Base-by-base conservation (phyloP, 2,329 filamentous ascomycete genomes). In the Metarhizium brunneum region DNA sequence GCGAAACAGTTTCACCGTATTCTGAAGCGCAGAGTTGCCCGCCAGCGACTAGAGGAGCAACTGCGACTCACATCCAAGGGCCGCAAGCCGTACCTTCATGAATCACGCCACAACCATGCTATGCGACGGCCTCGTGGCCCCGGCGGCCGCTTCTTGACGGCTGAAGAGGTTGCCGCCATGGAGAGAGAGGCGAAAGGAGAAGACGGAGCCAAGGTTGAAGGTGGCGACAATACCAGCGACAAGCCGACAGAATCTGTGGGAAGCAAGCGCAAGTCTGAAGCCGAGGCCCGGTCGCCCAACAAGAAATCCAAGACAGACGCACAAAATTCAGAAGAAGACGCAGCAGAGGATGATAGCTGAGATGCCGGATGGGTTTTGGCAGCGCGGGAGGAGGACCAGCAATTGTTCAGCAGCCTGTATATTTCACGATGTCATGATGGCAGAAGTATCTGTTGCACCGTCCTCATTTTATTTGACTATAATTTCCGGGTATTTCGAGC, bases 1-100 rank as follows among this genome's bases (percentile, higher is more conserved):
- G 94, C 94, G 5, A 99, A 99, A 71, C 94, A 99, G 66, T 99
- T 99, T 64, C 94, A 99, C 69, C 88, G 94, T 30, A 99, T 99
- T 51, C 74, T 99, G 54, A 97, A 99, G 77, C 83, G 94, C 56
- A 84, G 94, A 57, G 90, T 97, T 60, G 94, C 94, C 6, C 83
- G 94, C 38, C 94, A 97, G 71, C 90, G 90, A 69, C 78, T 99
- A 16, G 94, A 99, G 70, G 94, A 99, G 70, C 89, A 92, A 54
- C 74, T 99, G 47, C 84, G 94, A 47, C 76, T 97, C 56, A 97
- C 94, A 0, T 95, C 88, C 10, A 99, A 99, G 73, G 92, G 92
- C 30, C 85, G 94, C 40, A 97, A 96, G 73, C 94, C 94, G 3
- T 99, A 99, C 66, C 80, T 99, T 36, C 94, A 99, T 73, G 94